Evolutionary conservation across 1,284 basidiomycete species (phyloP), one percentile per base, ranked within the genome.

Genomic region (Schizophyllum amplum): DNA sequence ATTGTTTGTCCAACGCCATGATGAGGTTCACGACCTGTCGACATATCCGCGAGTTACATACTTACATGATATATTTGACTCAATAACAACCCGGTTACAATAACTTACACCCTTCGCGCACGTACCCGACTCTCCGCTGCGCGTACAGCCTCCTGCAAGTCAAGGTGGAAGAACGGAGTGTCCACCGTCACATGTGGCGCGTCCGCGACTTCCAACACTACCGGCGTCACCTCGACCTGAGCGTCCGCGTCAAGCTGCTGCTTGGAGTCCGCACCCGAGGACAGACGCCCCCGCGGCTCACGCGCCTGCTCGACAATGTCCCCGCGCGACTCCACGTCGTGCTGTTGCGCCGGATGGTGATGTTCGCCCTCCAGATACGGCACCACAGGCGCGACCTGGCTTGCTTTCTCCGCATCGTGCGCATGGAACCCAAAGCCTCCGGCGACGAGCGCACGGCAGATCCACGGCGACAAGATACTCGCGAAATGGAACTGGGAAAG

Each of bases 391-490:
- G 88, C 91, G 57, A 94, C 75, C 65, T 94, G 92, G 21, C 73
- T 73, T 1, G 76, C 68, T 2, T 68, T 63, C 5, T 86, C 83
- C 23, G 75, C 77, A 1, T 76, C 68, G 4, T 68, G 63, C 4
- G 86, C 83, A 17, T 17, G 33, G 13, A 17, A 9, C 4, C 33
- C 33, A 67, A 97, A 96, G 1, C 92, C 91, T 56, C 87, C 93
- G 13, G 91, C 92, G 61, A 92, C 78, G 51, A 97, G 81, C 1
- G 91, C 92, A 53, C 94, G 87, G 58, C 90, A 84, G 58, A 95
- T 94, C 96, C 96, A 98, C 0, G 94, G 94, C 0, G 92, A 95
- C 55, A 96, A 81, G 55, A 98, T 81, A 24, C 84, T 83, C 6
- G 90, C 87, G 68, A 96, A 95, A 72, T 95, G 92, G 77, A 94